Conservation (phyloP, 768 basidiomycete species). For the Mrakia hoshinonis region DNA sequence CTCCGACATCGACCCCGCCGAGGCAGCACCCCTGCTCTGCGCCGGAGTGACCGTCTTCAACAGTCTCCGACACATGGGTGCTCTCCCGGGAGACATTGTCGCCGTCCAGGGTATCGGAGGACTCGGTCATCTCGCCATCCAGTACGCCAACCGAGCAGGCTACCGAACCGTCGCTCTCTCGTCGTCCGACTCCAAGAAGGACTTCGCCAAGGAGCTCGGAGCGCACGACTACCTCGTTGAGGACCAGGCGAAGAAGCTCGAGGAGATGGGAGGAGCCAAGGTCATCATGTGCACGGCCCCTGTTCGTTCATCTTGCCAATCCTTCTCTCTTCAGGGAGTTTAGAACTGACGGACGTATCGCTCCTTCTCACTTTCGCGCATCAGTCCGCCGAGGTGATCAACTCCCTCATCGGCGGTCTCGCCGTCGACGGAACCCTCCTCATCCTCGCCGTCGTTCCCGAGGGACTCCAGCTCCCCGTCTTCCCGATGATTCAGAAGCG, state of each 20-base stretch:
- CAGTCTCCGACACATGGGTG: constrained; percentile 32
- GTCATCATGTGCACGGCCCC: constrained; percentile 33
- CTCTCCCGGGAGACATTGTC: constrained; percentile 41
- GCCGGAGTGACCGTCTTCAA: constrained; percentile 45
- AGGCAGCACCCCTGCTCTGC: constrained; percentile 35
- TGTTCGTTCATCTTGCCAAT: no score
- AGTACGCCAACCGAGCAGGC: constrained; percentile 42
- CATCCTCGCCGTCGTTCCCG: no score
- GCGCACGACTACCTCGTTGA: constrained; percentile 43
- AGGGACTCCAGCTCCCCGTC: constrained; percentile 5
- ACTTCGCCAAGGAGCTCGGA: constrained; percentile 42
- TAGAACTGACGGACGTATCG: no score
- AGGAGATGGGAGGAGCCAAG: constrained; percentile 44
- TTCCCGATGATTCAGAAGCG: constrained; percentile 29
- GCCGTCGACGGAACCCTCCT: no score
- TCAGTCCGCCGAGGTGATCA: no score
- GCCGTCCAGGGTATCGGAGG: constrained; percentile 44
- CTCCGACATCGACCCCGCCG: constrained; percentile 25
- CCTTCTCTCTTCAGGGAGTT: no score
- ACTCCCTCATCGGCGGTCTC: no score
- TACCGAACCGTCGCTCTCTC: constrained; percentile 43
- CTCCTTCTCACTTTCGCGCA: no score
- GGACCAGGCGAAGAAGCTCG: constrained; percentile 28
- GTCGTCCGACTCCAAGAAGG: constrained; percentile 37
- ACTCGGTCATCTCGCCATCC: constrained; percentile 42